Percentiles rank a stretch among this genome's conserved stretches.
These are phyloP conservation scores for Trichoderma simmonsii DNA, from an alignment of 2,329 filamentous ascomycete species.

Conservation along the genomic window DNA sequence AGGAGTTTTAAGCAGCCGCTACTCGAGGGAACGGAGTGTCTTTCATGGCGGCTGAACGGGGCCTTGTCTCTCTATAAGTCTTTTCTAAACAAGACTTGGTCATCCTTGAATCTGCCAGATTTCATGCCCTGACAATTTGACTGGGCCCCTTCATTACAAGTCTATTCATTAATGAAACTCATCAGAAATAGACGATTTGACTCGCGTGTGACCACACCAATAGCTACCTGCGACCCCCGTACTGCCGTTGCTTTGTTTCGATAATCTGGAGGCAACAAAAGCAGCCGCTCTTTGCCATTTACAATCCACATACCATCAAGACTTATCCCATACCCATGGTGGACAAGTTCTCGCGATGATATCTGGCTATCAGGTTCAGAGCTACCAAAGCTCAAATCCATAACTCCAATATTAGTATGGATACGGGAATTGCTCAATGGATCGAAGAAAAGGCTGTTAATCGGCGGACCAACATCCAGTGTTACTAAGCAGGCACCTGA, in stretches of 20 bases:
- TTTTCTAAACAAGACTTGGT: too few species aligned
- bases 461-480: background rate
- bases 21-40: too few species aligned
- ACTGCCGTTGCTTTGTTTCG: background rate
- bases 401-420: background rate
- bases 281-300: background rate
- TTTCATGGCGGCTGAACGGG: too few species aligned
- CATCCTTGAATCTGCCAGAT: too few species aligned
- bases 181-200: background rate
- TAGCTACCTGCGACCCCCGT: background rate
- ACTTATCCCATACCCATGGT: background rate
- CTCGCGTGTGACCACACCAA: background rate
- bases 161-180: too few species aligned
- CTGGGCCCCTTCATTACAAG: too few species aligned
- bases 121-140: too few species aligned
- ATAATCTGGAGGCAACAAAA: background rate
- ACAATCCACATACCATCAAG: background rate
- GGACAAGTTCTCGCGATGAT: background rate
- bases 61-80: too few species aligned
- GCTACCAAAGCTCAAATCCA: background rate
- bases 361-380: background rate
- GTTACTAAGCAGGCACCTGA: background rate
- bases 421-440: background rate
- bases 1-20: too few species aligned
- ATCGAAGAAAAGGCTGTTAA: background rate